Evolutionary conservation across 176 grass and related monocot species (phyloP).

Genomic region (Musa troglodytarum): DNA sequence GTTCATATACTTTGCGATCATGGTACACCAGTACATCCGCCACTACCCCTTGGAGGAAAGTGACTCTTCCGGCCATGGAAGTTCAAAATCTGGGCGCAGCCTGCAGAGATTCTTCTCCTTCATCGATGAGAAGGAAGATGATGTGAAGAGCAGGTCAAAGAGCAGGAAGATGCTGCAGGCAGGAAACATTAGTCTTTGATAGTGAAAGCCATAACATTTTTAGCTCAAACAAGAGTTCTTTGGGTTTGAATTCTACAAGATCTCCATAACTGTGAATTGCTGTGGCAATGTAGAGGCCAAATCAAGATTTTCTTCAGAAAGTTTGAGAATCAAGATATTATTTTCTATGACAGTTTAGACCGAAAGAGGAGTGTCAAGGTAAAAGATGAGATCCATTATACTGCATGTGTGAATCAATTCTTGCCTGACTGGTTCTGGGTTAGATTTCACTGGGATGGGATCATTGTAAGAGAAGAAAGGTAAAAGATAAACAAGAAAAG

Average conservation of each 20-base stretch:
- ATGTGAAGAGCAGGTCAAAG: not conserved
- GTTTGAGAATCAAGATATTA: not conserved
- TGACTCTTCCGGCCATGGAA: not conserved
- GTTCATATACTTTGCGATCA: conserved; percentile 28
- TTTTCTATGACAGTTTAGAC: no score
- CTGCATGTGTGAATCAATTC: no score
- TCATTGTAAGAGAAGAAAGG: no score
- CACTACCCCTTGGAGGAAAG: not conserved
- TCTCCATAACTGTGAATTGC: not conserved
- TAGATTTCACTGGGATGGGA: no score
- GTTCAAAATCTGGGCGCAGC: not conserved
- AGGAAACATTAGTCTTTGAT: not conserved
- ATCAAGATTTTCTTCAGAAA: no score
- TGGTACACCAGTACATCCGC: not conserved
- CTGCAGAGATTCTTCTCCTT: conserved; percentile 5
- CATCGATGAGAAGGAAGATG: conserved; percentile 12
- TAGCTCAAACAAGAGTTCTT: not conserved
- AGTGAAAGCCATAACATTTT: not conserved
- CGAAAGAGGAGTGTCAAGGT: no score
- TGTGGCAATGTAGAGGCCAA: not conserved
- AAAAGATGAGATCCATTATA: no score
- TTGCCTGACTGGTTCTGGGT: no score
- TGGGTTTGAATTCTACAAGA: not conserved
- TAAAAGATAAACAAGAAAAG: no score
- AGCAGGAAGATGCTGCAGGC: not conserved